Evolutionary conservation across 768 basidiomycete species (phyloP), one percentile per base, ranked within the genome.

Genomic region (Russula abietina): DNA sequence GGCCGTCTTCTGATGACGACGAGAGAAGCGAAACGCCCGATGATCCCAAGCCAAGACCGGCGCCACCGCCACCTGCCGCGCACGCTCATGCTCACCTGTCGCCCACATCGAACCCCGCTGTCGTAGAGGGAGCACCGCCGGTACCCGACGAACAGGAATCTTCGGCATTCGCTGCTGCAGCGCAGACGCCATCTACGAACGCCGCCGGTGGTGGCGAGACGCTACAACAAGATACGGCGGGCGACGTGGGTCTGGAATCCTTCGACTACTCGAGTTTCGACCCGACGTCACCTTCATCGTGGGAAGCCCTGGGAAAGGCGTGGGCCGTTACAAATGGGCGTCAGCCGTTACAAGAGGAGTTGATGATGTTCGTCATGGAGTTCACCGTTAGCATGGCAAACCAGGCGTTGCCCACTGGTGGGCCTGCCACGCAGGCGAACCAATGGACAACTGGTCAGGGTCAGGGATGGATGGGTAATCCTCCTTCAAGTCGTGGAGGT

Each of bases 241-340:
- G 54, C 28, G n/a, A 36, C n/a, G 9, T 10, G 22, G 58, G 86
- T 69, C 75, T 91, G 73, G 84, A 88, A 64, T 77, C 75, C 61
- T 89, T 92, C 80, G 81, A 91, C 76, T 76, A 83, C 68, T 70
- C 80, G 65, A 79, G 81, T 52, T 93, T 93, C 81, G 82, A 92
- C 78, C 84, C 83, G 59, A 85, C 86, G 32, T 78, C 81, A 49
- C 81, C 91, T 58, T 73, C 81, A 57, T 86, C 88, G 72, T 94
- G 92, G 92, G 84, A 87, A 77, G 80, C 82, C 60, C 81, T 94
- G 62, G 88, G 87, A 72, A 83, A 83, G 71, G 84, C 89, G 78
- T 93, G 88, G 89, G 75, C 80, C 71, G 77, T 79, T 60, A 86
- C 88, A 57, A 75, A 88, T 73, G 87, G 89, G 46, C 79, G 81